These are phyloP conservation scores for Macrolepiota albuminosa DNA, from an alignment of 768 basidiomycete genomes.

Conservation along the genomic window DNA sequence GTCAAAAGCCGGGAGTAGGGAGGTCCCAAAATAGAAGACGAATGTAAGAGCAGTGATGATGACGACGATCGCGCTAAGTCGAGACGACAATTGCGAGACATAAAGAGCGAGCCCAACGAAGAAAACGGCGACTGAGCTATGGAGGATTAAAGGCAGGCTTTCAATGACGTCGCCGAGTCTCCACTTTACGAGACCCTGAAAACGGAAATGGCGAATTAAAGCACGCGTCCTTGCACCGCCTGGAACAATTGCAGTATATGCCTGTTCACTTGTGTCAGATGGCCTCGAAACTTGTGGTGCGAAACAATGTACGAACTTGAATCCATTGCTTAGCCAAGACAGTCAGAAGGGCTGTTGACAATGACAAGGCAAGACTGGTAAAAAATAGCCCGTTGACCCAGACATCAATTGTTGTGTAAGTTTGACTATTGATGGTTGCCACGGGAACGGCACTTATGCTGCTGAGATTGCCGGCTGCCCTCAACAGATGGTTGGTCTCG, in stretches of 20 bases:
- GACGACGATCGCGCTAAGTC: neutral
- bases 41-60: neutral
- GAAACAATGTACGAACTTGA: neutral
- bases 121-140: conserved; percentile 16
- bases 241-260: conserved; percentile 1
- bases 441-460: neutral
- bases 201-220: conserved; percentile 6
- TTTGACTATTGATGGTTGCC: neutral
- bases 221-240: conserved; percentile 1
- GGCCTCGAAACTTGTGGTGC: neutral
- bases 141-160: conserved; percentile 13
- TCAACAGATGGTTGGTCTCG: neutral
- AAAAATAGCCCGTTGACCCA: conserved; percentile 2
- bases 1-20: neutral
- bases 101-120: conserved; percentile 14
- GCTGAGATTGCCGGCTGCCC: neutral
- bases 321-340: conserved; percentile 5
- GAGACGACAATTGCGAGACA: neutral
- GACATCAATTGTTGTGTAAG: neutral
- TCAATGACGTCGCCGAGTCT: conserved; percentile 8
- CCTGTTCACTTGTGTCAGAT: neutral
- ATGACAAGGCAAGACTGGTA: neutral
- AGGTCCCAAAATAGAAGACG: conserved; percentile 1
- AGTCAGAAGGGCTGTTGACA: conserved; percentile 1
- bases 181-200: conserved; percentile 11